Percentiles rank a stretch among this genome's conserved stretches.
These are phyloP conservation scores for Boletellus dicymbophilus DNA, from an alignment of 1,284 basidiomycete genomes.

Conservation along the genomic window DNA sequence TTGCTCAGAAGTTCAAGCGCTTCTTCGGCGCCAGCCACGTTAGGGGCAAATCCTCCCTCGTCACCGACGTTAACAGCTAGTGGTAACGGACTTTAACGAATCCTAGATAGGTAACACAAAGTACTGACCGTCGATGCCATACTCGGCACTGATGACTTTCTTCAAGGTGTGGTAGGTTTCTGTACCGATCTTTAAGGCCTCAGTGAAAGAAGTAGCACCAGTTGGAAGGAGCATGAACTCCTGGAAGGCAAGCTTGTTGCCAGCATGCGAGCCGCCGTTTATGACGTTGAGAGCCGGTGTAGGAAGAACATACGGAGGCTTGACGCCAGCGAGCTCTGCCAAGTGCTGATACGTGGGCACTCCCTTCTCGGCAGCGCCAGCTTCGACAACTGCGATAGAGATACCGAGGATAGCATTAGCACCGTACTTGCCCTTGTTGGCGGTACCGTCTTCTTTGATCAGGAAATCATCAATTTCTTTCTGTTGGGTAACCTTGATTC, in stretches of 20 bases:
- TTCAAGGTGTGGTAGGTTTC: slow-evolving; percentile 99
- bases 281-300: slow-evolving; percentile 98
- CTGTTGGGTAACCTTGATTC: slow-evolving; percentile 88
- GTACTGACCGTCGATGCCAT: slow-evolving; percentile 92
- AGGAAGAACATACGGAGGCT: slow-evolving; percentile 91
- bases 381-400: slow-evolving; percentile 94
- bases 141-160: slow-evolving; percentile 99
- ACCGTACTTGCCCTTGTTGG: slow-evolving; percentile 99
- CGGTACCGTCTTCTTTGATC: slow-evolving; percentile 96
- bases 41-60: slow-evolving; percentile 99
- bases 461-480: slow-evolving; percentile 98
- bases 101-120: slow-evolving; percentile 1
- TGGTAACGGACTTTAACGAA: slow-evolving; percentile 9
- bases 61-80: slow-evolving; percentile 99
- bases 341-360: slow-evolving; percentile 97
- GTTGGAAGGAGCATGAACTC: slow-evolving; percentile 99
- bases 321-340: slow-evolving; percentile 92
- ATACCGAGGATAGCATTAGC: slow-evolving; percentile 99
- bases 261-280: slow-evolving; percentile 99
- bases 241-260: slow-evolving; percentile 99
- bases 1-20: slow-evolving; percentile 95
- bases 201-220: slow-evolving; percentile 88
- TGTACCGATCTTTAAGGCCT: slow-evolving; percentile 98
- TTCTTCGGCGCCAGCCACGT: slow-evolving; percentile 96
- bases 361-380: slow-evolving; percentile 92